Percentiles rank a stretch among this genome's conserved stretches.
Evolutionary conservation across 768 basidiomycete species (phyloP).

Genomic region (Lactarius tabidus): DNA sequence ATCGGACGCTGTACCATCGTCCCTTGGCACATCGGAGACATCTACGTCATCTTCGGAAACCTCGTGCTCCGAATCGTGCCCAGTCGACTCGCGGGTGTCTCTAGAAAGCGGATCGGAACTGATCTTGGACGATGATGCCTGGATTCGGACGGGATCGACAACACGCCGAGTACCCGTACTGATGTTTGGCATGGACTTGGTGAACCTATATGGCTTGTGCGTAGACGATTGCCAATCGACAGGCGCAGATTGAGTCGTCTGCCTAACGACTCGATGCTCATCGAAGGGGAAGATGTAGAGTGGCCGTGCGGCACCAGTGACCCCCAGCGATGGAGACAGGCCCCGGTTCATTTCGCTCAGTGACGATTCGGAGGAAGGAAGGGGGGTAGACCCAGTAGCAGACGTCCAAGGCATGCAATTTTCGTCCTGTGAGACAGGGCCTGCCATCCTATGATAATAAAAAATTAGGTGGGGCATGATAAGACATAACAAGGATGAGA

Average conservation of each 20-base stretch:
- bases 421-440: constrained; percentile 53
- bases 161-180: constrained; percentile 30
- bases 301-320: not conserved
- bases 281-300: constrained; percentile 35
- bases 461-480: not conserved
- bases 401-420: constrained; percentile 54
- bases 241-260: constrained; percentile 39
- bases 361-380: not conserved
- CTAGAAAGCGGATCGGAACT: constrained; percentile 30
- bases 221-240: constrained; percentile 37
- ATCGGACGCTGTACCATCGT: constrained; percentile 38
- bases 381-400: not conserved
- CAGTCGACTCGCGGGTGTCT: not conserved
- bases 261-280: constrained; percentile 39
- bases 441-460: constrained; percentile 64
- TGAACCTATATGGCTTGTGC: constrained; percentile 35
- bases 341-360: not conserved
- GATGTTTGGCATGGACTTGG: constrained; percentile 27
- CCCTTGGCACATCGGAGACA: constrained; percentile 18
- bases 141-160: constrained; percentile 3
- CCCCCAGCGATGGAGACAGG: not conserved
- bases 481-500: not conserved
- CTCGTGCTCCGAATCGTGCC: constrained; percentile 9
- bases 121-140: constrained; percentile 35
- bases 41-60: not conserved